Percentiles rank a stretch among this genome's conserved stretches.
These are phyloP conservation scores for Dendrocalamus latiflorus DNA, from an alignment of 202 grass and related monocot species.

Conservation along the genomic window DNA sequence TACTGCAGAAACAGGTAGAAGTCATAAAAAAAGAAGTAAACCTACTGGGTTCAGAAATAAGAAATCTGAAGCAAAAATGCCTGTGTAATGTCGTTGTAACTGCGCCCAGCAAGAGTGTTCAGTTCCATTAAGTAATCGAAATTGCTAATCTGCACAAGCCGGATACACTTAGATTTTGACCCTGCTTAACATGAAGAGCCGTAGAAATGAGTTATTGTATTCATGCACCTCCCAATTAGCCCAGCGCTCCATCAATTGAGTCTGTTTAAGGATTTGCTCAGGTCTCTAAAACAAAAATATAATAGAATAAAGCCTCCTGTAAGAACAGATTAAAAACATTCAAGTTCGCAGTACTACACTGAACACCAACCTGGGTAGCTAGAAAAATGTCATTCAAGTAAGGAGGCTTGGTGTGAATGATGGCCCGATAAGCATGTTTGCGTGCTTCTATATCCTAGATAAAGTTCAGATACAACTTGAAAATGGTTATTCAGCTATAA, in stretches of 20 bases:
- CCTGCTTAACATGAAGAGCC: conserved; percentile 2
- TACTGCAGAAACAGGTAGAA: conserved; percentile 55
- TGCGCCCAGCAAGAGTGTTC: conserved; percentile 91
- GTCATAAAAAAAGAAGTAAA: conserved; percentile 17
- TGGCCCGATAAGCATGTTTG: conserved; percentile 85
- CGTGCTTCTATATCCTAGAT: conserved; percentile 69
- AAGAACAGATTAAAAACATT: conserved; percentile 18
- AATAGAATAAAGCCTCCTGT: conserved; percentile 18
- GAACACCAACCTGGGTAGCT: conserved; percentile 65
- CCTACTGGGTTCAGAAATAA: conserved; percentile 27
- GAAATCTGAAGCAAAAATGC: conserved; percentile 32
- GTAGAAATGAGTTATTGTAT: conserved; percentile 5
- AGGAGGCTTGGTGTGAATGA: conserved; percentile 81
- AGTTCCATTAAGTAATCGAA: conserved; percentile 98
- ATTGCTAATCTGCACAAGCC: conserved; percentile 85
- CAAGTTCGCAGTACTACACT: neutral
- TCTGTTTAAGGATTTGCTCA: conserved; percentile 75
- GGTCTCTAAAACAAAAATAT: conserved; percentile 62
- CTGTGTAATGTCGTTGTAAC: conserved; percentile 89
- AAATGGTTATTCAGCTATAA: conserved; percentile 27
- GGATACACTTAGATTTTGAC: conserved; percentile 23
- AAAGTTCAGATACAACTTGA: conserved; percentile 32
- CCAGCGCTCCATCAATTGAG: conserved; percentile 92
- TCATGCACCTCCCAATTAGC: conserved; percentile 87
- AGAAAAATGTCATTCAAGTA: conserved; percentile 85